Evolutionary conservation across 768 basidiomycete species (phyloP).

Genomic region (Pisolithus marmoratus): DNA sequence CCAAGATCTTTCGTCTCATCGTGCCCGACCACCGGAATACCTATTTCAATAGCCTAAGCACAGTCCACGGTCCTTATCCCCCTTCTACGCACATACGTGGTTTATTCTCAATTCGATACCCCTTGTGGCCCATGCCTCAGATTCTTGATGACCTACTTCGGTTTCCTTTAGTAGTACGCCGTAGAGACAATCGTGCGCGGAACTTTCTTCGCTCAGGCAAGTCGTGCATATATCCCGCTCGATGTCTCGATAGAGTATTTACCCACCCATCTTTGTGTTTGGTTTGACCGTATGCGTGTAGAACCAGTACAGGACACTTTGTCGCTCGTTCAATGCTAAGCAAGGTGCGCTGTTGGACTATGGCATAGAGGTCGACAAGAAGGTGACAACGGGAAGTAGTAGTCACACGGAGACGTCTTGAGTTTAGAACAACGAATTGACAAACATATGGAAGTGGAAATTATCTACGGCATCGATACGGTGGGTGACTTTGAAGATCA

Average conservation of each 20-base stretch:
- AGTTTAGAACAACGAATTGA: conserved; percentile 32
- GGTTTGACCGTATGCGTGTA: conserved; percentile 73
- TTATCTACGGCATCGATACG: conserved; percentile 68
- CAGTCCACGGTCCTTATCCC: conserved; percentile 24
- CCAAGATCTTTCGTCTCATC: conserved; percentile 4
- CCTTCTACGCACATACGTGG: conserved; percentile 69
- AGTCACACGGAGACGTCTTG: conserved; percentile 6
- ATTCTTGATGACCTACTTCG: conserved; percentile 49
- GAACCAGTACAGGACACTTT: conserved; percentile 69
- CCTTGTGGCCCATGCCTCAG: conserved; percentile 72
- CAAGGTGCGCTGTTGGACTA: conserved; percentile 79
- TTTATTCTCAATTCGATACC: conserved; percentile 80
- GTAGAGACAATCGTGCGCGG: conserved; percentile 64
- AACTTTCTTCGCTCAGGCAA: conserved; percentile 84
- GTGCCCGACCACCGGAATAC: not conserved
- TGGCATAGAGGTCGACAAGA: conserved; percentile 77
- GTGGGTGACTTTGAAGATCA: conserved; percentile 76
- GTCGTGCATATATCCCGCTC: conserved; percentile 8
- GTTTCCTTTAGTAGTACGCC: conserved; percentile 50
- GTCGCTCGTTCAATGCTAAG: conserved; percentile 57
- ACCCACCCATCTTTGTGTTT: not conserved
- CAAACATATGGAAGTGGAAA: conserved; percentile 70
- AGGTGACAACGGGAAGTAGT: conserved; percentile 34
- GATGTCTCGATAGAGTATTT: not conserved
- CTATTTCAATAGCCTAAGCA: not conserved